Conservation (phyloP, 148 eudicot genomes). For the Salicornia ramosissima region DNA sequence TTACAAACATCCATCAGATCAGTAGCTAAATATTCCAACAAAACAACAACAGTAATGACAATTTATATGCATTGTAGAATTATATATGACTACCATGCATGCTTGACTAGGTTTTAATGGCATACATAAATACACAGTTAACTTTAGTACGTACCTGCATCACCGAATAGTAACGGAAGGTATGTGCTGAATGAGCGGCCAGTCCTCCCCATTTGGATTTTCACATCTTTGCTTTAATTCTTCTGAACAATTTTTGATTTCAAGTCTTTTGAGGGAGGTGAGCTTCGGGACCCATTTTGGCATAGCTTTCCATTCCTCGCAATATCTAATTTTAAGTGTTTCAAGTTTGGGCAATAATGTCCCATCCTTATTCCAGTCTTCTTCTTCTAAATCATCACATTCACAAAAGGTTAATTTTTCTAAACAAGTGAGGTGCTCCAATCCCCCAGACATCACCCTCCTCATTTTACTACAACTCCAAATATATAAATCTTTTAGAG, state of each 20-base stretch:
- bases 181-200: conserved; percentile 11
- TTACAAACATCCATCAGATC: too few species aligned
- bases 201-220: background rate
- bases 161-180: background rate
- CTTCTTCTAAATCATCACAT: background rate
- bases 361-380: background rate
- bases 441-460: conserved; percentile 1
- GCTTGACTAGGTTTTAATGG: too few species aligned
- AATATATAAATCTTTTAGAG: background rate
- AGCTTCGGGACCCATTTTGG: conserved; percentile 19
- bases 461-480: background rate
- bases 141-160: too few species aligned
- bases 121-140: too few species aligned
- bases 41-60: too few species aligned
- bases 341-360: conserved; percentile 10
- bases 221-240: conserved; percentile 7
- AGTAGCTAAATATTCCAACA: too few species aligned
- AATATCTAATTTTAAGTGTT: background rate
- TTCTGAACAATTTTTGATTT: background rate
- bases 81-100: too few species aligned
- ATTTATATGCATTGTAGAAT: too few species aligned
- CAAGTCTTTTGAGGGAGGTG: conserved; percentile 7
- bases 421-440: conserved; percentile 18
- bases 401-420: background rate
- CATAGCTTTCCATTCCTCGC: background rate